Percentiles rank a stretch among this genome's conserved stretches.
phyloP scores from a whole-genome alignment of 2,329 filamentous ascomycete genomes.

The Penicillium sp. region DNA sequence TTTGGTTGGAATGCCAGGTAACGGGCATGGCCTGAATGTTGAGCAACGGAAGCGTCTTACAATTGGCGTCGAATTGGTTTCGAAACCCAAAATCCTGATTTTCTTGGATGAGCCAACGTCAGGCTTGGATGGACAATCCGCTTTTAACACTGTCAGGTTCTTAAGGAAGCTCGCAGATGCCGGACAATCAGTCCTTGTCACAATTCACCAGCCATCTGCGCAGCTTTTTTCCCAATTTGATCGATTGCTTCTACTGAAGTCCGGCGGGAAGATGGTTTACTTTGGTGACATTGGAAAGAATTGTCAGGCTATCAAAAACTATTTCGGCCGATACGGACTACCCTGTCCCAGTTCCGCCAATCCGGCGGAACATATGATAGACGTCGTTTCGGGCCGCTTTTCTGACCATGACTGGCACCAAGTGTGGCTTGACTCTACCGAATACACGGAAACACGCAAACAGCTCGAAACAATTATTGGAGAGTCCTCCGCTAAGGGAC shows the following conservation, averaged over 20 bases:
- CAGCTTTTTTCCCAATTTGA: constrained; percentile 72
- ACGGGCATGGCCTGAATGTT: constrained; percentile 56
- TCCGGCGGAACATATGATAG: constrained; percentile 64
- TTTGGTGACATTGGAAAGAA: constrained; percentile 71
- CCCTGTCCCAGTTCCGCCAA: constrained; percentile 66
- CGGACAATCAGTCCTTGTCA: constrained; percentile 72
- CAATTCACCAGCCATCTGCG: constrained; percentile 72
- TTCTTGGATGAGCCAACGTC: constrained; percentile 75
- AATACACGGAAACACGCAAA: constrained; percentile 60
- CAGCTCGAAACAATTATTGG: constrained; percentile 69
- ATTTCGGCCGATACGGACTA: constrained; percentile 68
- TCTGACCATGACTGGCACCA: constrained; percentile 70
- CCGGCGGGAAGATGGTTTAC: constrained; percentile 71
- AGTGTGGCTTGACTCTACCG: constrained; percentile 69
- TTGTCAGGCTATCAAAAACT: constrained; percentile 65
- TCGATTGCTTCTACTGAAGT: constrained; percentile 68
- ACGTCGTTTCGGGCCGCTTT: constrained; percentile 53
- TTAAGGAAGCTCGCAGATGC: constrained; percentile 67
- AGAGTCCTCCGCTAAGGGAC: constrained; percentile 47
- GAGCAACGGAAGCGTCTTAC: constrained; percentile 73
- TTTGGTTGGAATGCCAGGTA: constrained; percentile 57
- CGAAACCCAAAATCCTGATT: constrained; percentile 69
- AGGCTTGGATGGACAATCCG: constrained; percentile 70
- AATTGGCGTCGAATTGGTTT: constrained; percentile 73
- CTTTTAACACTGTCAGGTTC: constrained; percentile 69